Base-by-base conservation (phyloP, 2,329 filamentous ascomycete genomes). In the Colletotrichum spaethianum region DNA sequence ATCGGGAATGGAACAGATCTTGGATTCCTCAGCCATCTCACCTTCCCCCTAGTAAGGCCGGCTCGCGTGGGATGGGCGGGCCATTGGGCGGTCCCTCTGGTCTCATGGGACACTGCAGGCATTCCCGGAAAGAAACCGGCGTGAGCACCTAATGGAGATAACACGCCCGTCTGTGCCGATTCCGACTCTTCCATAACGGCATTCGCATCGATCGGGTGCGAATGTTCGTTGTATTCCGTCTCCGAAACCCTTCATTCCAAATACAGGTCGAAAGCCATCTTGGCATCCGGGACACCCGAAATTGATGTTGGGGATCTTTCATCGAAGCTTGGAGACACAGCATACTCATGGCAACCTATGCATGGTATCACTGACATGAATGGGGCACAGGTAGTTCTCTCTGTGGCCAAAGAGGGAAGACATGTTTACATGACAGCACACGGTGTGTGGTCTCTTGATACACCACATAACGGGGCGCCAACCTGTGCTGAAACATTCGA, bases 241-340 rank as follows among this genome's bases (percentile, higher is more conserved):
- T 40, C 50, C 33, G 7, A 14, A 23, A 20, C 11, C 40, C 38
- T 48, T 23, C 57, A 62, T 26, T 44, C 28, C 40, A 23, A 48
- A 9, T 63, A 11, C 31, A 42, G 9, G n/a, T 55, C 31, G 18
- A 6, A 46, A 14, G 36, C 53, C 46, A 28, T 20, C 46, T 56
- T 66, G 44, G n/a, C 62, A 53, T 38, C 52, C 53, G 55, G 67
- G n/a, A 50, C 38, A 44, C 28, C 67, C 62, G 44, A 70, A 50
- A 53, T 57, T 20, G 14, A 18, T 9, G 12, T 18, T 40, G 12
- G 12, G 31, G 7, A 9, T 18, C 3, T 23, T 38, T 26, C 33
- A n/a, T 12, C 26, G 18, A 28, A 53, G 18, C 28, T 31, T n/a
- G 50, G 9, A 53, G 20, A 20, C 48, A 31, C 14, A 50, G 18